Percentiles rank a stretch among this genome's conserved stretches.
Conservation (phyloP, 345 rosid genomes). For the Raphanus sativus region DNA sequence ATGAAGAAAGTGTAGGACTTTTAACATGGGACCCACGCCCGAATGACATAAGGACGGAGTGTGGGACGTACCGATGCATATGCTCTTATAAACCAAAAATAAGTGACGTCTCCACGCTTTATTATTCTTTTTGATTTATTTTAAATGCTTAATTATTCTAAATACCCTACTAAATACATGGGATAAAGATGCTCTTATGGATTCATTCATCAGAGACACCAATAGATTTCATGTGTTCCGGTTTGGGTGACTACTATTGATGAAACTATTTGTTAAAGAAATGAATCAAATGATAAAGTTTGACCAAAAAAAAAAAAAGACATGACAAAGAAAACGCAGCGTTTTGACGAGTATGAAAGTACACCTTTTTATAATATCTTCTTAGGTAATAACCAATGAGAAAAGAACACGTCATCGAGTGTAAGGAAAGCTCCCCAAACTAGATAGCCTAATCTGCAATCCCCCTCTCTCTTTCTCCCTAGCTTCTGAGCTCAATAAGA, state of each 20-base stretch:
- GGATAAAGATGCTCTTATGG: background rate
- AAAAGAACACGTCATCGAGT: background rate
- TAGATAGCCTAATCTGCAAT: background rate
- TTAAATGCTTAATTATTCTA: too few species aligned
- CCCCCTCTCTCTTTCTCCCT: background rate
- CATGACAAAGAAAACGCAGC: background rate
- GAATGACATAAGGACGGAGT: too few species aligned
- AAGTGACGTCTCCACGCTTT: too few species aligned
- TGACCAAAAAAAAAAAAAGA: background rate
- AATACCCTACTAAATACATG: too few species aligned
- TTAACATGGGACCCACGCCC: too few species aligned
- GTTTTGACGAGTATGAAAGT: background rate
- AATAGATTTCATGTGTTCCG: conserved; percentile 66
- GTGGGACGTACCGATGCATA: too few species aligned
- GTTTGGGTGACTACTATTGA: conserved; percentile 27
- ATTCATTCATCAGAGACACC: conserved; percentile 60
- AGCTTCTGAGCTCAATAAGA: background rate
- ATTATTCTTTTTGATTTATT: too few species aligned
- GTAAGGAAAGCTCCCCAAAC: background rate
- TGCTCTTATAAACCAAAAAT: too few species aligned
- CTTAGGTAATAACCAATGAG: background rate
- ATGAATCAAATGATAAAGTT: too few species aligned
- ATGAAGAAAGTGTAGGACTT: too few species aligned
- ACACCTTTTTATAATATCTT: background rate
- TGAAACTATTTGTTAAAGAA: too few species aligned